These are phyloP conservation scores for Solanum raphanifolium DNA, from an alignment of 257 asterid genomes.

Conservation along the genomic window DNA sequence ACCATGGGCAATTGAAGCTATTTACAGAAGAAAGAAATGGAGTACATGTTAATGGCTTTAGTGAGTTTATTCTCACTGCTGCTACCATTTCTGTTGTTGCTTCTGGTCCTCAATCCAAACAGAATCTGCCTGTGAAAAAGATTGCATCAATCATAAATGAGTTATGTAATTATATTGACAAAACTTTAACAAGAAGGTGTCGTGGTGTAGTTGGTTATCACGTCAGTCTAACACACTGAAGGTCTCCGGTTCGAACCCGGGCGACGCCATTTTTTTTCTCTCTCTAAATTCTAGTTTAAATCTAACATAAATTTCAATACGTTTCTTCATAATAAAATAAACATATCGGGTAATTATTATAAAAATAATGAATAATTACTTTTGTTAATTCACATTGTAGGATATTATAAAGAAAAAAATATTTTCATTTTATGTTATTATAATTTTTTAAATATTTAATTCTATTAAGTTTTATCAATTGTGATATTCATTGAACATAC, in stretches of 20 bases:
- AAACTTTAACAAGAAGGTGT: no score
- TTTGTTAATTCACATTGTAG: no score
- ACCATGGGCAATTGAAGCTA: background rate
- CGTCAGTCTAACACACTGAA: constrained; percentile 91
- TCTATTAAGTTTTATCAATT: no score
- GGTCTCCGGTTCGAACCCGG: constrained; percentile 85
- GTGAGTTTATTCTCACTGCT: constrained; percentile 12
- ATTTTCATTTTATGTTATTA: no score
- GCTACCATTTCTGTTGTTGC: background rate
- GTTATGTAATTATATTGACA: accelerated
- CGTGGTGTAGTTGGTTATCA: constrained; percentile 93
- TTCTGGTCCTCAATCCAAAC: background rate
- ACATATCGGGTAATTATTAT: no score
- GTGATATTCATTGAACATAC: no score
- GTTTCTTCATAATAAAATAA: no score
- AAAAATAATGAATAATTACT: no score
- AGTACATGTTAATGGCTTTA: constrained; percentile 20
- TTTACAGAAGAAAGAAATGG: background rate
- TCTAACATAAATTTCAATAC: no score
- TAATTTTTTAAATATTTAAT: no score
- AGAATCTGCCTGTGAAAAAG: background rate
- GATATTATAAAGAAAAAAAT: no score
- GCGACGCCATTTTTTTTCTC: constrained; percentile 32
- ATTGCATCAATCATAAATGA: accelerated
- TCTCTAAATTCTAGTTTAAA: no score